Evolutionary conservation across 139 green algal species (phyloP).

Genomic region (Edaphochlamys debaryana): DNA sequence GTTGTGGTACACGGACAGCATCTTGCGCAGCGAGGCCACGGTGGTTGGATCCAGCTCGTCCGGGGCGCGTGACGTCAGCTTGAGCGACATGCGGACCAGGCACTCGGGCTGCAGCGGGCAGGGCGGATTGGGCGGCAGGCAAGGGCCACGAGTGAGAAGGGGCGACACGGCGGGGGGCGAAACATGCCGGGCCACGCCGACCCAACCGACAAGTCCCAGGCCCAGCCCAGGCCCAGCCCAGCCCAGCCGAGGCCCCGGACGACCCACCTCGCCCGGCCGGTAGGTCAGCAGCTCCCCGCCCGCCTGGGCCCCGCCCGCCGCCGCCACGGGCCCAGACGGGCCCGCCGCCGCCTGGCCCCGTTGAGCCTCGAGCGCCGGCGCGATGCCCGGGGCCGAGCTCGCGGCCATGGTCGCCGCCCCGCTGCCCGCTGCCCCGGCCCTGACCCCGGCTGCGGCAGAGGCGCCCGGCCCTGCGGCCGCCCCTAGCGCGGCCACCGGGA

Average conservation of each 20-base stretch:
- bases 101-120: conserved; percentile 24
- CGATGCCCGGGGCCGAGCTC: too few species aligned
- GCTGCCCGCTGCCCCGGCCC: neutral
- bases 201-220: too few species aligned
- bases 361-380: too few species aligned
- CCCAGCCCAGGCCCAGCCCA: too few species aligned
- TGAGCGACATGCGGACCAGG: conserved; percentile 28
- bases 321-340: neutral
- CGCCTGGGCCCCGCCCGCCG: neutral
- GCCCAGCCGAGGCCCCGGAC: too few species aligned
- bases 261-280: neutral
- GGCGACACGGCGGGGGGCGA: too few species aligned
- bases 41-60: conserved; percentile 17
- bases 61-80: conserved; percentile 6
- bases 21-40: conserved; percentile 20
- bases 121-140: too few species aligned
- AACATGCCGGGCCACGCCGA: neutral
- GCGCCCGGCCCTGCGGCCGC: neutral
- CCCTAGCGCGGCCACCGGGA: too few species aligned
- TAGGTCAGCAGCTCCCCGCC: neutral
- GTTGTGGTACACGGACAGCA: conserved; percentile 37
- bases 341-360: neutral
- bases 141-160: neutral
- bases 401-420: neutral
- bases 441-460: neutral